Evolutionary conservation across 768 basidiomycete genomes (phyloP).

Genomic region (Galerina marginata): DNA sequence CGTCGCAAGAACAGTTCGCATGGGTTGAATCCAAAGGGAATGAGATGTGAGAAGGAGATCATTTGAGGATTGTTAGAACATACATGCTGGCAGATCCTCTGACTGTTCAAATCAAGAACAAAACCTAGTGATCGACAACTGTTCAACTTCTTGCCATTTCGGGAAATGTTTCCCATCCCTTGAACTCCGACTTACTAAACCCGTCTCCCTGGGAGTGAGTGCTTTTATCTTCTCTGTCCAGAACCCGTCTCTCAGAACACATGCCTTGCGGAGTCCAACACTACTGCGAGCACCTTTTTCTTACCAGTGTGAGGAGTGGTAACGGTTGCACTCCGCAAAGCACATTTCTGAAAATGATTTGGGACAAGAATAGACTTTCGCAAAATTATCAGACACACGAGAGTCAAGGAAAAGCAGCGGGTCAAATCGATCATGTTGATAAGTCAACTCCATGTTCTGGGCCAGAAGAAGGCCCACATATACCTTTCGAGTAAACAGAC

Average conservation of each 20-base stretch:
- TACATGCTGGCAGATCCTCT: slow-evolving; percentile 18
- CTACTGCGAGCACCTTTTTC: too few species aligned
- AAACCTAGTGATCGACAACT: background rate
- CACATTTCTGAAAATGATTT: background rate
- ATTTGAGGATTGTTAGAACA: slow-evolving; percentile 15
- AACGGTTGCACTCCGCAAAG: background rate
- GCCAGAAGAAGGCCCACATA: background rate
- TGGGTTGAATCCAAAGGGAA: slow-evolving; percentile 18
- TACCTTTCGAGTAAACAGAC: background rate
- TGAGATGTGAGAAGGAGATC: slow-evolving; percentile 13
- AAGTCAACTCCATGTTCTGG: background rate
- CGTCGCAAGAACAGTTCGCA: slow-evolving; percentile 7
- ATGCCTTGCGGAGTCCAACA: too few species aligned
- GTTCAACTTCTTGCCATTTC: background rate
- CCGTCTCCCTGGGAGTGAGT: too few species aligned
- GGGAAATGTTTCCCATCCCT: background rate
- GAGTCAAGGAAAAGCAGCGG: slow-evolving; percentile 10
- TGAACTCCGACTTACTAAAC: background rate
- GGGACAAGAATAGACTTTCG: background rate
- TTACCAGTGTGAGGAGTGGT: too few species aligned
- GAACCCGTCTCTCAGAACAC: too few species aligned
- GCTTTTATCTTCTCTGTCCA: too few species aligned
- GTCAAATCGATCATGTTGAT: slow-evolving; percentile 8
- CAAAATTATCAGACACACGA: slow-evolving; percentile 5
- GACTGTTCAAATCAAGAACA: slow-evolving; percentile 4